Evolutionary conservation across 2,329 filamentous ascomycete species (phyloP), one percentile per base, ranked within the genome.

Genomic region (Cercospora citrullina): DNA sequence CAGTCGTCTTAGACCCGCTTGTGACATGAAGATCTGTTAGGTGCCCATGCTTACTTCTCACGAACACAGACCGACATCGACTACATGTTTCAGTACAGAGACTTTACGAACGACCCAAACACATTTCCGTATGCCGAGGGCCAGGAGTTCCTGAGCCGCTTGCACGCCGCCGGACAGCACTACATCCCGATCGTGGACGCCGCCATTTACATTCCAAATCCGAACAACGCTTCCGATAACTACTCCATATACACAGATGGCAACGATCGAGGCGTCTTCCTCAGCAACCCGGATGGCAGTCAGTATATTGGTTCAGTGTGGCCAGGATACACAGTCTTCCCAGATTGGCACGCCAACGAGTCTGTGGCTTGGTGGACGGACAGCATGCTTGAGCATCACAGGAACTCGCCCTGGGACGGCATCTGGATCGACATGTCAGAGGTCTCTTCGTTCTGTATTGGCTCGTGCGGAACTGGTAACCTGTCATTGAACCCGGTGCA

Each of bases 151-250:
- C 78, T 89, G 36, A 78, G 80, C 4, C 79, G 81, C 42, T 78
- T 89, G 2, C 85, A 88, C 73, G 79, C 79, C 4, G 82, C 82
- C 69, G 83, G 84, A 31, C 86, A 86, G 68, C 85, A 88, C 71
- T 89, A 86, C 68, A 80, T 89, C 10, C 87, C 87, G 0, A 89
- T 89, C 65, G 83, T 89, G 3, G 87, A 89, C 73, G 80, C 83
- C 6, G 87, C 83, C n/a, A 90, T 91, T 65, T 93, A 93, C 75
- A 86, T 87, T 28, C 91, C 91, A 0, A 90, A 92, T 72, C 89
- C 89, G 0, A 80, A 86, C n/a, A 91, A 93, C 74, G 82, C 83
- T 1, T 87, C 83, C 42, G 91, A 93, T 77, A 84, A 83, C 55
- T 91, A 88, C 75, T 81, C 72, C 9, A 67, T 76, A 45, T 79